Evolutionary conservation across 2,329 filamentous ascomycete genomes (phyloP), one percentile per base, ranked within the genome.

Genomic region (Lanzia echinophila): DNA sequence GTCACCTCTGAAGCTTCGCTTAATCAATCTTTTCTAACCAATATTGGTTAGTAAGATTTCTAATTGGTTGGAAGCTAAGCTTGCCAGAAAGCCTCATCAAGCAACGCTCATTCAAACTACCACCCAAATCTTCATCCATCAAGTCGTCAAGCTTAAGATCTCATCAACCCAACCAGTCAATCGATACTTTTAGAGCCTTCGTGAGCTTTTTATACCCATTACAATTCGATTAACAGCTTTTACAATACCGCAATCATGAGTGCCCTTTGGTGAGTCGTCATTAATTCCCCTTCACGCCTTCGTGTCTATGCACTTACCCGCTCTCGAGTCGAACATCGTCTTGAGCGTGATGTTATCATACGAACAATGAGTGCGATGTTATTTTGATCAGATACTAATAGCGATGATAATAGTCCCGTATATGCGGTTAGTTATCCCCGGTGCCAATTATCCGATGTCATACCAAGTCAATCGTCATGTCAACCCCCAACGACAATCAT

Each of bases 401-500:
- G 54, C 20, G 59, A 61, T 59, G 55, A 55, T 48, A 70, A 60
- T 68, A 99, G 92, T 80, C 92, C 92, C 77, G 92, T 95, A 70
- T 99, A 97, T 80, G 90, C 94, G 82, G 94, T 97, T 84, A 90
- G 92, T 96, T 69, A 55, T 22, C 53, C 61, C 50, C 34, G 53
- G 48, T 36, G 11, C 46, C 22, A 31, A 17, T 24, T 28, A 47
- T 28, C 32, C 24, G 34, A 53, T 15, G 50, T 54, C 45, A 33
- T 15, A 38, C 32, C 20, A 31, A 33, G 41, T 28, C 34, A 41
- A 47, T 34, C 34, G 20, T 20, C 33, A 32, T 32, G 41, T n/a
- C 47, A 13, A 51, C 8, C 13, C 22, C 33, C 22, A 42, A 45
- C 39, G 20, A 32, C 36, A 12, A 41, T 36, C 48, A 51, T 28